Evolutionary conservation across 768 basidiomycete genomes (phyloP).

Genomic region (Tricholomella constricta): DNA sequence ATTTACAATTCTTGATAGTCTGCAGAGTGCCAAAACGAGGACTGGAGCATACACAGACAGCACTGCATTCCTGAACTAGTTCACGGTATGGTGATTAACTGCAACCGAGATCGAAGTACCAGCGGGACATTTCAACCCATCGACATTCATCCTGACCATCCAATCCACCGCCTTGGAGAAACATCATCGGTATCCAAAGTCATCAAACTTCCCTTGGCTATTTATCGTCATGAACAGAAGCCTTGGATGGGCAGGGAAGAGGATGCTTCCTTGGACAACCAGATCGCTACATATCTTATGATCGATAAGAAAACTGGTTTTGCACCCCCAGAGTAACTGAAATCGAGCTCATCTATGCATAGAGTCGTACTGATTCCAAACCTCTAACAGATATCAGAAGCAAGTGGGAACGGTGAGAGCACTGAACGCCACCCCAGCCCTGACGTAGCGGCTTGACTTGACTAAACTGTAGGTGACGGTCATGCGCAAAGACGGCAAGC

Average conservation of each 20-base stretch:
- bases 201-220: conserved; percentile 5
- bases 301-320: conserved; percentile 6
- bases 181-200: conserved; percentile 6
- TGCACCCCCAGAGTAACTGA: conserved; percentile 2
- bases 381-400: conserved; percentile 5
- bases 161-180: conserved; percentile 12
- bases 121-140: conserved; percentile 6
- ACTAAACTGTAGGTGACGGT: conserved; percentile 8
- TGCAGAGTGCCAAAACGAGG: conserved; percentile 5
- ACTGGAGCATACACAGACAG: conserved; percentile 7
- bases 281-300: conserved; percentile 16
- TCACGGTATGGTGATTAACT: conserved; percentile 8
- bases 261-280: conserved; percentile 3
- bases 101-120: neutral
- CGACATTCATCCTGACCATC: conserved; percentile 5
- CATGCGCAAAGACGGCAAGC: conserved; percentile 15
- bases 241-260: neutral
- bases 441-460: neutral
- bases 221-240: conserved; percentile 9
- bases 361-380: neutral
- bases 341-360: neutral
- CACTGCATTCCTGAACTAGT: conserved; percentile 3
- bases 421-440: neutral
- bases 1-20: neutral
- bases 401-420: conserved; percentile 10